Percentiles rank a stretch among this genome's conserved stretches.
phyloP scores from a whole-genome alignment of 805 yeast species.

The Candida awuae region DNA sequence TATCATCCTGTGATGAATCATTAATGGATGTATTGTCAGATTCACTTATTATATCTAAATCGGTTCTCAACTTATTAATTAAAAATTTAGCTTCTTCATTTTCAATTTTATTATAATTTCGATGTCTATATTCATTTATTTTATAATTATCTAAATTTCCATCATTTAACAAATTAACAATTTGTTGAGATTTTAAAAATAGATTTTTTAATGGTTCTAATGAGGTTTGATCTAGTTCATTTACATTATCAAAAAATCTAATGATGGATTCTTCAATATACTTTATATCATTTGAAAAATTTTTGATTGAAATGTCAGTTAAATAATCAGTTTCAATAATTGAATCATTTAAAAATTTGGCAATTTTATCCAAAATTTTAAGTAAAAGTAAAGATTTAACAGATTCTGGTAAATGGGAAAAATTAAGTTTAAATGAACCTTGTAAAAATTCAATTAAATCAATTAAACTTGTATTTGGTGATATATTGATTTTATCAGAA shows the following conservation, averaged over 20 bases:
- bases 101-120: slow-evolving; percentile 65
- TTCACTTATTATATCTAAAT: neutral
- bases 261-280: slow-evolving; percentile 58
- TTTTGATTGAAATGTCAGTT: slow-evolving; percentile 53
- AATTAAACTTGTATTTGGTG: slow-evolving; percentile 65
- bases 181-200: slow-evolving; percentile 72
- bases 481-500: slow-evolving; percentile 39
- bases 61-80: slow-evolving; percentile 40
- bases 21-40: slow-evolving; percentile 2
- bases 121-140: slow-evolving; percentile 46
- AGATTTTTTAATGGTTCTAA: slow-evolving; percentile 9
- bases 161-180: slow-evolving; percentile 59
- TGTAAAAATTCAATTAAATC: slow-evolving; percentile 83
- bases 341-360: slow-evolving; percentile 57
- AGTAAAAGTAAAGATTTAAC: slow-evolving; percentile 74
- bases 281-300: slow-evolving; percentile 73
- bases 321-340: slow-evolving; percentile 49
- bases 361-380: slow-evolving; percentile 79
- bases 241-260: slow-evolving; percentile 20
- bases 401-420: slow-evolving; percentile 70
- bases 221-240: neutral
- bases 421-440: slow-evolving; percentile 77
- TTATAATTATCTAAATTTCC: slow-evolving; percentile 41
- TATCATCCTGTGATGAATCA: slow-evolving; percentile 12
- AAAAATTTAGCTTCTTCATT: slow-evolving; percentile 62